Conservation (phyloP, 176 grass and related monocot species). For the Typha latifolia region DNA sequence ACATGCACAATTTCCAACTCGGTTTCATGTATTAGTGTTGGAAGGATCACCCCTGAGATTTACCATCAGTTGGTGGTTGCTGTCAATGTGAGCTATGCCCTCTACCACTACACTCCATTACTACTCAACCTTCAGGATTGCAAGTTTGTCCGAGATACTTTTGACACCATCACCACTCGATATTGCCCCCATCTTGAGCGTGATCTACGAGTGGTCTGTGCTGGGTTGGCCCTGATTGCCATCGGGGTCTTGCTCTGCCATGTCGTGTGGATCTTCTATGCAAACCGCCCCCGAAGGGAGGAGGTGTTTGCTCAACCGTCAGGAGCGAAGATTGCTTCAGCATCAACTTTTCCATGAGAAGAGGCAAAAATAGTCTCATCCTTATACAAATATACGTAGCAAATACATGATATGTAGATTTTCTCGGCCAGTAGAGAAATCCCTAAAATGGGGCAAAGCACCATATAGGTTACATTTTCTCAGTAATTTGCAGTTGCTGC, state of each 20-base stretch:
- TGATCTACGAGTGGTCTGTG: slow-evolving; percentile 42
- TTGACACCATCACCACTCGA: slow-evolving; percentile 40
- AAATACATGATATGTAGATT: too few species aligned
- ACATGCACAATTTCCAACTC: slow-evolving; percentile 37
- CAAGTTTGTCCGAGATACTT: slow-evolving; percentile 76
- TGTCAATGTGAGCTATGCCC: slow-evolving; percentile 75
- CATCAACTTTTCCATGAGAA: slow-evolving; percentile 17
- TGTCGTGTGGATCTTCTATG: slow-evolving; percentile 49
- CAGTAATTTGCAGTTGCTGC: too few species aligned
- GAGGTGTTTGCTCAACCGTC: slow-evolving; percentile 45
- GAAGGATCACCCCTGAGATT: slow-evolving; percentile 37
- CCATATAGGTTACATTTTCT: neutral
- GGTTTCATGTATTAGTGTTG: slow-evolving; percentile 34
- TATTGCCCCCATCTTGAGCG: slow-evolving; percentile 51
- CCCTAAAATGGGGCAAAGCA: slow-evolving; percentile 1
- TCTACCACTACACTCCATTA: slow-evolving; percentile 61
- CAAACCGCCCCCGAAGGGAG: slow-evolving; percentile 82
- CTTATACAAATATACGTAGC: neutral
- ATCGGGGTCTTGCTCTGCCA: slow-evolving; percentile 38
- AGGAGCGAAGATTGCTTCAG: slow-evolving; percentile 28
- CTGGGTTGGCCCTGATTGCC: slow-evolving; percentile 44
- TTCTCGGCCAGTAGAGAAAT: too few species aligned
- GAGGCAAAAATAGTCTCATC: neutral
- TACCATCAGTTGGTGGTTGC: slow-evolving; percentile 49
- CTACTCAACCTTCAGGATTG: slow-evolving; percentile 84